Evolutionary conservation across 2,329 filamentous ascomycete genomes (phyloP).

Genomic region (Diaporthe ampelina): DNA sequence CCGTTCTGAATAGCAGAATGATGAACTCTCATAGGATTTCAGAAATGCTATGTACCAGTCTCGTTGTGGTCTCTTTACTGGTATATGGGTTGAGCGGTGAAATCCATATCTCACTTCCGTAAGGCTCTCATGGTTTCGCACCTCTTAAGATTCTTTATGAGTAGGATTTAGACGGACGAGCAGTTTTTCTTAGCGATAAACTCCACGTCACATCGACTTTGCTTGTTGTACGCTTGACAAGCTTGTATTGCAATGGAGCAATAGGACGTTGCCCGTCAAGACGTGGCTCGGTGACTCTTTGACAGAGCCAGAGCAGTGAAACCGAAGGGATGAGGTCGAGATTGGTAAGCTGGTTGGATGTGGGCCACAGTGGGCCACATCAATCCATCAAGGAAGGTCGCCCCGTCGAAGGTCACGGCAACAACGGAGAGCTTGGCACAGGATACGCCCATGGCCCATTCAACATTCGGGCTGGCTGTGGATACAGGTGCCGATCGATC

Average conservation of each 20-base stretch:
- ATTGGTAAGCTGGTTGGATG: neutral
- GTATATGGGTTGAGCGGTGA: no score
- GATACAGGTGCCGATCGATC: constrained; percentile 7
- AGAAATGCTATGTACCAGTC: no score
- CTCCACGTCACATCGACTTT: neutral
- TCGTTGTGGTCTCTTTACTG: no score
- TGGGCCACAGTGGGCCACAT: constrained; percentile 7
- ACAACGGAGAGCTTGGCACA: constrained; percentile 4
- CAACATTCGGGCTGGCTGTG: neutral
- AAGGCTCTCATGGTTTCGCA: no score
- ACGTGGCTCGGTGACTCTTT: no score
- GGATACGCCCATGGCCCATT: constrained; percentile 9
- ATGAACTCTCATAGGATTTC: no score
- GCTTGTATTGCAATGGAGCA: neutral
- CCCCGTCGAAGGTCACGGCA: constrained; percentile 6
- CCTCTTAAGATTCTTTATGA: no score
- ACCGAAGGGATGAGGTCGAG: neutral
- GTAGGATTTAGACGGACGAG: no score
- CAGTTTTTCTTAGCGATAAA: no score
- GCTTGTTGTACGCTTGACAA: neutral
- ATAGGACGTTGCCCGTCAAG: neutral
- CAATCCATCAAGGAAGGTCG: constrained; percentile 1
- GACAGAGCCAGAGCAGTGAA: neutral
- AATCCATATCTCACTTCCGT: no score
- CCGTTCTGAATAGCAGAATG: no score